Evolutionary conservation across 345 rosid genomes (phyloP).

Genomic region (Brassica nigra): DNA sequence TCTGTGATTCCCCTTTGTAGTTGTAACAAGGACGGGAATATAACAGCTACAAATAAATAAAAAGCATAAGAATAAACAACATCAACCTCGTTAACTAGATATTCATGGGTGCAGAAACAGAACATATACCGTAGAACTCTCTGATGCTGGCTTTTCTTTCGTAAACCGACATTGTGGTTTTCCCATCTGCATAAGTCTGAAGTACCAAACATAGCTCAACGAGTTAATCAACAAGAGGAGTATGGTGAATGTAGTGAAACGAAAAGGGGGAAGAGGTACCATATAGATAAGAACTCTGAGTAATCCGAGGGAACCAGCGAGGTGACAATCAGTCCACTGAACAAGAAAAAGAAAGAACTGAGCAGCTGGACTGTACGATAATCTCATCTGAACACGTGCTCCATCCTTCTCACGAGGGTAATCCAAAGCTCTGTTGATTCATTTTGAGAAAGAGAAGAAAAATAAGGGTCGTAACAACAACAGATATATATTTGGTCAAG

Average conservation of each 20-base stretch:
- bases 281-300: constrained; percentile 81
- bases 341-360: constrained; percentile 85
- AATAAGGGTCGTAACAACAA: background rate
- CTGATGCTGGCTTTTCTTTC: constrained; percentile 83
- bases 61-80: background rate
- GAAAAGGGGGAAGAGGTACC: constrained; percentile 58
- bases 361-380: constrained; percentile 90
- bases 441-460: background rate
- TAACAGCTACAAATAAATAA: constrained; percentile 48
- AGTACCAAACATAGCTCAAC: constrained; percentile 23
- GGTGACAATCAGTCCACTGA: constrained; percentile 92
- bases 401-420: constrained; percentile 77
- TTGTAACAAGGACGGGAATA: constrained; percentile 80
- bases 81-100: background rate
- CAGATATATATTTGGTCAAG: background rate
- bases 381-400: constrained; percentile 88
- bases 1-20: constrained; percentile 71
- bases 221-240: constrained; percentile 10
- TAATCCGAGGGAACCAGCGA: constrained; percentile 89
- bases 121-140: constrained; percentile 71
- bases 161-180: constrained; percentile 79
- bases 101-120: background rate
- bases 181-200: constrained; percentile 84
- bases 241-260: constrained; percentile 6
- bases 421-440: constrained; percentile 70